Percentiles rank a stretch among this genome's conserved stretches.
phyloP scores from a whole-genome alignment of 2,329 filamentous ascomycete species.

The Hortaea werneckii region DNA sequence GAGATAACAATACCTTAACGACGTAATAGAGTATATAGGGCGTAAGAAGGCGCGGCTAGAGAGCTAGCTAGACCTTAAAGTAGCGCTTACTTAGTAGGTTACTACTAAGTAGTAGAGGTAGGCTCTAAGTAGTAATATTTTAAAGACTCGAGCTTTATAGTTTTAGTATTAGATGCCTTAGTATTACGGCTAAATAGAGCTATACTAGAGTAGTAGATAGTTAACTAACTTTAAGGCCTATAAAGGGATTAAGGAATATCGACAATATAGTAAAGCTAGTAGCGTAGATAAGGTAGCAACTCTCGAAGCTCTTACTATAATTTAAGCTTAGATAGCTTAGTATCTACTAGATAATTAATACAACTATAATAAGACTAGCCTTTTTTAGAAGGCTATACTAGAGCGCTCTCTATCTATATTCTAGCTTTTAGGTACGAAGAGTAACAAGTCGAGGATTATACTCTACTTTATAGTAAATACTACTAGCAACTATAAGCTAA shows the following conservation, averaged over 20 bases:
- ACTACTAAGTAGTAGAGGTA: not conserved
- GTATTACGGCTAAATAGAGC: not conserved
- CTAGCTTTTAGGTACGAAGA: not conserved
- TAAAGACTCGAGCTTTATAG: not conserved
- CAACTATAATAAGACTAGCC: not conserved
- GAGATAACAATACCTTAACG: not conserved
- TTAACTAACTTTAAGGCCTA: not conserved
- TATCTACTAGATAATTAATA: not conserved
- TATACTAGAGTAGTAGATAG: not conserved
- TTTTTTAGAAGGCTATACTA: not conserved
- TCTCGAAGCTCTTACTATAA: not conserved
- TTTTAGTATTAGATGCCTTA: not conserved
- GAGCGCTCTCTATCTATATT: not conserved
- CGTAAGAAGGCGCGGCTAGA: not conserved
- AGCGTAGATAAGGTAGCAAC: not conserved
- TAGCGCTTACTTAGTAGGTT: not conserved
- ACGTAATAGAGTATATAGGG: not conserved
- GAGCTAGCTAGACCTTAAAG: not conserved
- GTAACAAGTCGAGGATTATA: not conserved
- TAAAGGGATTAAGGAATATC: not conserved
- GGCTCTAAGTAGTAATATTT: not conserved
- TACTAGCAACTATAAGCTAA: not conserved
- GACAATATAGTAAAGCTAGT: not conserved
- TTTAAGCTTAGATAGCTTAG: not conserved
- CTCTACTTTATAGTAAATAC: not conserved